Evolutionary conservation across 352 stramenopile genomes (phyloP).

Genomic region (Globisporangium mamillatum): DNA sequence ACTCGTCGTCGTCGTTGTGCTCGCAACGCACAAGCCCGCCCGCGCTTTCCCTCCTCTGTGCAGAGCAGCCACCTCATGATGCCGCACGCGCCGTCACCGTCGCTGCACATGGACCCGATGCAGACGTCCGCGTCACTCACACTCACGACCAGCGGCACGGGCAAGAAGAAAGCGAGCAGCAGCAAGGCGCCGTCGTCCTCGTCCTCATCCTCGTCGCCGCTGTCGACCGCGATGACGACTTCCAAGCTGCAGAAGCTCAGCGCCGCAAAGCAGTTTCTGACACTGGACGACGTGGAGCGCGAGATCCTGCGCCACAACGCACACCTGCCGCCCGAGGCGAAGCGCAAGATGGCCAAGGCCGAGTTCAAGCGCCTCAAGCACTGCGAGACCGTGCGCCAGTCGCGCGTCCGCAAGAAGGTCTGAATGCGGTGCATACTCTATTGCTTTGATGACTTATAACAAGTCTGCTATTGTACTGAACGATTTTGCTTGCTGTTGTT

Average conservation of each 20-base stretch:
- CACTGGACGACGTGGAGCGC: conserved; percentile 62
- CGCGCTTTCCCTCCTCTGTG: conserved; percentile 17
- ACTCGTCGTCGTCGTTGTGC: too few species aligned
- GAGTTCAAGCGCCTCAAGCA: conserved; percentile 77
- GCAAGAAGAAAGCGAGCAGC: neutral
- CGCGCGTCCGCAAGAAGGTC: conserved; percentile 72
- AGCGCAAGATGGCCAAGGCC: conserved; percentile 56
- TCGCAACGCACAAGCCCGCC: too few species aligned
- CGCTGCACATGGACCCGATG: conserved; percentile 25
- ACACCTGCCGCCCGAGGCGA: conserved; percentile 37
- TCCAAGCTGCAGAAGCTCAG: conserved; percentile 7
- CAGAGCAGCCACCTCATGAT: conserved; percentile 23
- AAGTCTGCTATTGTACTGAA: neutral
- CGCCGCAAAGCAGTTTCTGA: conserved; percentile 33
- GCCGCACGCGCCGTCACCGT: conserved; percentile 37
- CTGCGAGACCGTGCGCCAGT: conserved; percentile 77
- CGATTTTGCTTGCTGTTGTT: neutral
- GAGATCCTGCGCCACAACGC: conserved; percentile 41
- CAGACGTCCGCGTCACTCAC: conserved; percentile 12
- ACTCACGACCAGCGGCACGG: neutral
- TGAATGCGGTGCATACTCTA: neutral
- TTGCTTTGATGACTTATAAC: neutral
- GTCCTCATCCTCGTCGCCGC: neutral
- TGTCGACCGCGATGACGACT: conserved; percentile 8
- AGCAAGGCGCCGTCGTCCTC: neutral